These are phyloP conservation scores for Parastagonospora nodorum DNA, from an alignment of 2,329 filamentous ascomycete genomes.

Conservation along the genomic window DNA sequence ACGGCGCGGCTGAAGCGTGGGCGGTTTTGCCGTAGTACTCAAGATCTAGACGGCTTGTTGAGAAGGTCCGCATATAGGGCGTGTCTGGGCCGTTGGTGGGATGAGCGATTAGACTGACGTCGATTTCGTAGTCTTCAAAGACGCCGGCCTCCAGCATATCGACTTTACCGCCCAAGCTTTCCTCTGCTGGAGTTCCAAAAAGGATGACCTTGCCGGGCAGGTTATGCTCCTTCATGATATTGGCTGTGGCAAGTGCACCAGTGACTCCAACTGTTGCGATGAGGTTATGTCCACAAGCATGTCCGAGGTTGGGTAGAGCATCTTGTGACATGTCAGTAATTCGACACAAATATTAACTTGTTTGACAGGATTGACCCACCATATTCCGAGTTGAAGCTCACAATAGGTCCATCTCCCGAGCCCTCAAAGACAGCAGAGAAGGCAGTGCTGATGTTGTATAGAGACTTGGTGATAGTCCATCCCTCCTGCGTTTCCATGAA, in stretches of 20 bases:
- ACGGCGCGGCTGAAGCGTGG: constrained; percentile 41
- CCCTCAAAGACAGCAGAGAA: constrained; percentile 39
- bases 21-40: constrained; percentile 16
- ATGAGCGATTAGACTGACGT: constrained; percentile 37
- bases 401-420: constrained; percentile 45
- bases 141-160: constrained; percentile 52
- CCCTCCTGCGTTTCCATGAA: constrained; percentile 50
- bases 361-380: background rate
- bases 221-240: constrained; percentile 30
- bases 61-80: constrained; percentile 57
- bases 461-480: constrained; percentile 36
- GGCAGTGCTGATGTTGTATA: constrained; percentile 42
- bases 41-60: constrained; percentile 14
- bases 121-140: constrained; percentile 44
- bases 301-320: constrained; percentile 48
- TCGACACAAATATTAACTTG: constrained; percentile 11
- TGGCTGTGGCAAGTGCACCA: constrained; percentile 46
- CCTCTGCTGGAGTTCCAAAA: constrained; percentile 55
- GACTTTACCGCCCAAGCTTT: constrained; percentile 53
- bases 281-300: constrained; percentile 55
- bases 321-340: constrained; percentile 28
- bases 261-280: constrained; percentile 49
- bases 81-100: constrained; percentile 47
- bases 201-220: constrained; percentile 45
- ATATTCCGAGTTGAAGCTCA: constrained; percentile 50